Percentiles rank a stretch among this genome's conserved stretches.
Conservation (phyloP, 2,329 filamentous ascomycete species). For the Fusarium pseudoanthophilum region DNA sequence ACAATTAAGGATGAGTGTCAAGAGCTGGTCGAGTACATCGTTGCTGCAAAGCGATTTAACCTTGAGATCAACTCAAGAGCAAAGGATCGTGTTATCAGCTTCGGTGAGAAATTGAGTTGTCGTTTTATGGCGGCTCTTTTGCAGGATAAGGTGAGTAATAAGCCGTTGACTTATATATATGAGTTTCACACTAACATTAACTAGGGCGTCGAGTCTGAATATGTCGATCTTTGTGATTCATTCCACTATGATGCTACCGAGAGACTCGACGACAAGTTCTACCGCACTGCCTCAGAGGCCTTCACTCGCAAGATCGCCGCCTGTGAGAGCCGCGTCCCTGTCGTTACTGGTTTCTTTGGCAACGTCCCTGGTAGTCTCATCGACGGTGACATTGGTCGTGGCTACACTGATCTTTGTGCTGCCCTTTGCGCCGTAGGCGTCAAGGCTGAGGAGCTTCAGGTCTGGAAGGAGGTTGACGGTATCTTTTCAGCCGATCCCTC, state of each 20-base stretch:
- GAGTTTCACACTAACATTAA: constrained; percentile 41
- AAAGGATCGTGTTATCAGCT: constrained; percentile 90
- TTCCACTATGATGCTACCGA: constrained; percentile 73
- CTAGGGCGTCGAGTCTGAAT: constrained; percentile 83
- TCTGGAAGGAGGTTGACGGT: constrained; percentile 99
- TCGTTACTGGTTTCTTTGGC: constrained; percentile 94
- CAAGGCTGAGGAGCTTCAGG: constrained; percentile 88
- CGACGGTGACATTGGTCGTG: constrained; percentile 87
- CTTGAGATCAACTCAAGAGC: constrained; percentile 81
- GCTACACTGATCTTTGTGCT: constrained; percentile 96
- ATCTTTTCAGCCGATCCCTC: constrained; percentile 88
- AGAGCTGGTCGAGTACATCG: constrained; percentile 78
- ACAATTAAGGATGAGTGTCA: constrained; percentile 83
- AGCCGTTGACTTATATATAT: neutral
- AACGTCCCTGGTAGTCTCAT: constrained; percentile 91
- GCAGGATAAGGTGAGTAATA: constrained; percentile 70
- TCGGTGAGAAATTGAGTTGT: constrained; percentile 96
- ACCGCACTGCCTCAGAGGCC: constrained; percentile 69
- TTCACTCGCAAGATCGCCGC: constrained; percentile 72
- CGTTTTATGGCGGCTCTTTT: constrained; percentile 88
- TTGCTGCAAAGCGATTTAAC: constrained; percentile 72
- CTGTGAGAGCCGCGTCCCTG: constrained; percentile 76
- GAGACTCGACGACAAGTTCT: constrained; percentile 75
- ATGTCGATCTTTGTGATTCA: constrained; percentile 87
- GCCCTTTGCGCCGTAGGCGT: constrained; percentile 90